Evolutionary conservation across 148 eudicot genomes (phyloP).

Genomic region (Agrostemma githago): DNA sequence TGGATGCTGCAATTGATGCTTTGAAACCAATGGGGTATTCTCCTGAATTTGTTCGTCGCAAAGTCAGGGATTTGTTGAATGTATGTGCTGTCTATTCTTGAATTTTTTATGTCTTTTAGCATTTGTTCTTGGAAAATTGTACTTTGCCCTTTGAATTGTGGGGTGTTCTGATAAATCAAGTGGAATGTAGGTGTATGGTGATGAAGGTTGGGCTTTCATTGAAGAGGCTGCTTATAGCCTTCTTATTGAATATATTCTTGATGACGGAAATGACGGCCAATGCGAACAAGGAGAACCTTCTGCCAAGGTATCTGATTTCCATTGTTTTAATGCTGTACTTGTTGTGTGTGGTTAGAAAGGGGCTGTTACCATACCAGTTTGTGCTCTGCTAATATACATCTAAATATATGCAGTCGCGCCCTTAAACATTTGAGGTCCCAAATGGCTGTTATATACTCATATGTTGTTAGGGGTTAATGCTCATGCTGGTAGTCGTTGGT

Average conservation of each 20-base stretch:
- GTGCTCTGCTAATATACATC: no score
- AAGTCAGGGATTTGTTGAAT: slow-evolving; percentile 21
- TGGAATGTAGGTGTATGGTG: slow-evolving; percentile 28
- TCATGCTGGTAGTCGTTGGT: neutral
- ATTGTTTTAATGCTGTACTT: neutral
- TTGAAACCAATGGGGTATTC: slow-evolving; percentile 29
- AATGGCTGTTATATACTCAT: neutral
- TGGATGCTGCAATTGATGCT: slow-evolving; percentile 33
- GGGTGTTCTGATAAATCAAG: neutral
- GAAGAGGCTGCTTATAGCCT: slow-evolving; percentile 24
- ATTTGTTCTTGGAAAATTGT: neutral
- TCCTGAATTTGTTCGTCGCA: neutral
- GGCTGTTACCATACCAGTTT: neutral
- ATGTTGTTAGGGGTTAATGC: neutral
- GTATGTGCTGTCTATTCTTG: slow-evolving; percentile 4
- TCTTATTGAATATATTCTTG: slow-evolving; percentile 22
- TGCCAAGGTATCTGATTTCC: neutral
- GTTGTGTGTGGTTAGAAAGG: neutral
- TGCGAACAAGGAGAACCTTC: slow-evolving; percentile 19
- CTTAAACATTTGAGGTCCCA: neutral
- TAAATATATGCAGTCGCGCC: neutral
- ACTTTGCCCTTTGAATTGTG: neutral
- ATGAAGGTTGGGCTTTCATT: slow-evolving; percentile 31
- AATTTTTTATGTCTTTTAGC: neutral
- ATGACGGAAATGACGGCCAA: slow-evolving; percentile 11